Percentiles rank a stretch among this genome's conserved stretches.
Evolutionary conservation across 164 flowering plant genomes (phyloP).

Genomic region (Annona cherimola): DNA sequence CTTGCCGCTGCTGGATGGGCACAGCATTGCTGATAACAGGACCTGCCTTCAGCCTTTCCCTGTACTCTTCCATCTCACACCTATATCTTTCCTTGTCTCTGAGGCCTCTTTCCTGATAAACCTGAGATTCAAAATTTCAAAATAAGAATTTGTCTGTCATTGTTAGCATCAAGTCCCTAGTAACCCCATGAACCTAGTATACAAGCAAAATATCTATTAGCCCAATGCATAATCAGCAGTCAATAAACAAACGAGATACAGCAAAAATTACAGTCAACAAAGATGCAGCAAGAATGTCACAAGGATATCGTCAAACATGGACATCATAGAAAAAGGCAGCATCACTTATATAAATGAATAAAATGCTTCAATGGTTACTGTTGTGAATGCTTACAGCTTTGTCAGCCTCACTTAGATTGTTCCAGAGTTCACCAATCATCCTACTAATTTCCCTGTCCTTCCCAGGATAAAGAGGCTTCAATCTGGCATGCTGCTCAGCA

Average conservation of each 20-base stretch:
- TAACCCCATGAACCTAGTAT: no score
- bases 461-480: constrained; percentile 81
- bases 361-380: not conserved
- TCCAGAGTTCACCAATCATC: constrained; percentile 94
- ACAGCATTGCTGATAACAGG: constrained; percentile 45
- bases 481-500: constrained; percentile 88
- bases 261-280: not conserved
- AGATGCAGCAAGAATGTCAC: not conserved
- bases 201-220: no score
- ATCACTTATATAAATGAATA: not conserved
- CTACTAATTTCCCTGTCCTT: constrained; percentile 87
- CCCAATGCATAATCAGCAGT: no score
- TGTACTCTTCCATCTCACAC: constrained; percentile 75
- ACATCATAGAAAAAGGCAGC: no score
- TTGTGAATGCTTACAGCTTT: constrained; percentile 45
- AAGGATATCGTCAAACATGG: not conserved
- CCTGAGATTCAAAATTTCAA: constrained; percentile 32
- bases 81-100: constrained; percentile 83
- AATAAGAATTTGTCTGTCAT: no score
- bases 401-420: constrained; percentile 56
- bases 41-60: constrained; percentile 46
- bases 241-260: no score
- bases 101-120: constrained; percentile 81
- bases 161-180: no score
- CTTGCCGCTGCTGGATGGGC: constrained; percentile 55